Conservation (phyloP, 2,329 filamentous ascomycete genomes). For the Penicillium fuscoglaucum region DNA sequence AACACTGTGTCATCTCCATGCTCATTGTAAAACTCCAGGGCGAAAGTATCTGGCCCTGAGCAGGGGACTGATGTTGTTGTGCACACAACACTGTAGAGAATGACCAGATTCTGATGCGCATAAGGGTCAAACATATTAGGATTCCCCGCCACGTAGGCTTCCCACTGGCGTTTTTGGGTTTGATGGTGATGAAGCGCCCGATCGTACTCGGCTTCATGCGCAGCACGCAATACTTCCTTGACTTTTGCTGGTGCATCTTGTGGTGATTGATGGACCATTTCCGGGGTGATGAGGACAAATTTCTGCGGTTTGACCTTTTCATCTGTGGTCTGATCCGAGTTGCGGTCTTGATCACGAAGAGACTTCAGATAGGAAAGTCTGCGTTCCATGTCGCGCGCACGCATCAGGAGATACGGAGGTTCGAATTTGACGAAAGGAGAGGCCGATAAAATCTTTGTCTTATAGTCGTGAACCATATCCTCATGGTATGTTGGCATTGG, state of each 20-base stretch:
- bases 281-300: slow-evolving; percentile 88
- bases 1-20: slow-evolving; percentile 70
- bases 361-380: slow-evolving; percentile 78
- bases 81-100: slow-evolving; percentile 90
- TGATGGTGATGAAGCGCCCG: slow-evolving; percentile 91
- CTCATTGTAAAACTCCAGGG: slow-evolving; percentile 91
- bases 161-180: slow-evolving; percentile 94
- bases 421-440: slow-evolving; percentile 96
- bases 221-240: slow-evolving; percentile 89
- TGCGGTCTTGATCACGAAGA: slow-evolving; percentile 68
- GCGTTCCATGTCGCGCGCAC: slow-evolving; percentile 85
- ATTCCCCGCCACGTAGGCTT: slow-evolving; percentile 87
- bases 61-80: slow-evolving; percentile 93
- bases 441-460: slow-evolving; percentile 89
- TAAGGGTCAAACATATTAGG: slow-evolving; percentile 90
- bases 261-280: slow-evolving; percentile 87
- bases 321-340: slow-evolving; percentile 48
- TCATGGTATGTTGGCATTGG: slow-evolving; percentile 91
- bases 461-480: slow-evolving; percentile 89
- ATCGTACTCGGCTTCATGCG: slow-evolving; percentile 95
- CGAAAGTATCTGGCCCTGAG: slow-evolving; percentile 83
- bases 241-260: slow-evolving; percentile 80
- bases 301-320: slow-evolving; percentile 67
- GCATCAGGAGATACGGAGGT: slow-evolving; percentile 89
- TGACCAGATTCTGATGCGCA: slow-evolving; percentile 93